A percentile compares a stretch with the other conserved stretches of the same genome.
Conservation (phyloP, 2,329 filamentous ascomycete genomes). For the Leptographium radiaticola region DNA sequence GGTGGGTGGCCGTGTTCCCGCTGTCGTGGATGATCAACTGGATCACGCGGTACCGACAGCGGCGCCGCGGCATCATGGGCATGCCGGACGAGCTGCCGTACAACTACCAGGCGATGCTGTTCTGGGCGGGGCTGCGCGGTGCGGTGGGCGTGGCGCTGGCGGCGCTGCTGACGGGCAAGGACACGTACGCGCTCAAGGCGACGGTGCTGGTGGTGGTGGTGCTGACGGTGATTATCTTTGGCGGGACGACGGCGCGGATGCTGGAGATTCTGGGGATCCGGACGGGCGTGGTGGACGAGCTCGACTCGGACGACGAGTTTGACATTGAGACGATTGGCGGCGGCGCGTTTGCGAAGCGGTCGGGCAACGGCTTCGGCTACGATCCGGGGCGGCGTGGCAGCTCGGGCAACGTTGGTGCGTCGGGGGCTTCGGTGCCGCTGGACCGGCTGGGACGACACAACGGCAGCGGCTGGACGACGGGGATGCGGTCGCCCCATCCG, state of each 20-base stretch:
- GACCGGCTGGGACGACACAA: not conserved
- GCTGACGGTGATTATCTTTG: slow-evolving; percentile 96
- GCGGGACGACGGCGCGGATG: slow-evolving; percentile 94
- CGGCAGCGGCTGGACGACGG: slow-evolving; percentile 36
- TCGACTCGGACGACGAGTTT: slow-evolving; percentile 96
- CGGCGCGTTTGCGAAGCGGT: slow-evolving; percentile 69
- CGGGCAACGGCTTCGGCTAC: slow-evolving; percentile 65
- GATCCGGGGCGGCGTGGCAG: slow-evolving; percentile 47
- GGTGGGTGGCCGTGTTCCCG: slow-evolving; percentile 92
- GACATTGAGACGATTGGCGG: slow-evolving; percentile 72
- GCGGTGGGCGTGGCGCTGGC: slow-evolving; percentile 92
- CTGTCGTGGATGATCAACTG: slow-evolving; percentile 83
- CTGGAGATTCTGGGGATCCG: slow-evolving; percentile 93
- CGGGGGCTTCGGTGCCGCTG: slow-evolving; percentile 31
- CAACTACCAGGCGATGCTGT: slow-evolving; percentile 98
- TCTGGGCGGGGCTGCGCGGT: slow-evolving; percentile 91
- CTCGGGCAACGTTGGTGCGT: not conserved
- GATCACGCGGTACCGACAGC: slow-evolving; percentile 77
- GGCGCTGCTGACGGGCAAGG: slow-evolving; percentile 71
- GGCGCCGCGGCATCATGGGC: slow-evolving; percentile 56
- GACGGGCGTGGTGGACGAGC: slow-evolving; percentile 91
- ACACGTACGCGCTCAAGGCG: slow-evolving; percentile 71
- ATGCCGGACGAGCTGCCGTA: slow-evolving; percentile 81
- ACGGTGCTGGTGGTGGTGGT: slow-evolving; percentile 97
- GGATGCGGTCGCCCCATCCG: slow-evolving; percentile 35